Base-by-base conservation (phyloP, 306 rosid genomes). In the Fragaria ananassa region DNA sequence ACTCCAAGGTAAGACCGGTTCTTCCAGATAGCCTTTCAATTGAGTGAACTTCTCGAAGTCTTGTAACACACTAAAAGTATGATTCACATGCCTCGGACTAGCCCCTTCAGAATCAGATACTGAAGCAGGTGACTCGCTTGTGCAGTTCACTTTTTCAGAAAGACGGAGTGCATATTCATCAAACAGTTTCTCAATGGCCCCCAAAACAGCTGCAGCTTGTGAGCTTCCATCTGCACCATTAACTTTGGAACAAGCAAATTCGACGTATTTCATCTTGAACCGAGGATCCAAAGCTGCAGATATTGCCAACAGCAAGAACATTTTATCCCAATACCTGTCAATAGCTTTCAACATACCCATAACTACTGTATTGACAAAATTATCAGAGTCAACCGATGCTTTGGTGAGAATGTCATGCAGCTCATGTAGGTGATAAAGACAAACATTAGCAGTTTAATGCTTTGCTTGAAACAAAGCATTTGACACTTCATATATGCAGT, bases 211-310 rank as follows among this genome's bases (percentile, higher is more conserved):
- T 60, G 72, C 37, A 25, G 18, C 68, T 27, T 76, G 65, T 51
- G 80, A 51, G 34, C 14, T 44, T 42, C 53, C 35, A n/a, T 12
- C 71, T 0, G 3, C 19, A 18, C 66, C 74, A 41, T 61, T 17
- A 6, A 67, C 51, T 68, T 76, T 27, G 42, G 68, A 34, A 11
- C 44, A 53, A 9, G 72, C 34, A 29, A 67, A 76, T 21, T 76
- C 80, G 10, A 76, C 18, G 14, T 67, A 76, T 2, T 54, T 23
- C 74, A 76, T 68, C 56, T 76, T 67, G n/a, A 53, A 68, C 39
- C 60, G 67, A 67, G 74, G 74, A 58, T 76, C 74, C 57, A 76
- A 66, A 19, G 4, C 80, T 25, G 68, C 74, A 42, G 74, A 21
- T 7, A 76, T 76, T 2, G 74, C 74, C 68, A 68, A 17, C 8